Evolutionary conservation across 179 eudicot genomes (phyloP).

Genomic region (Gypsophila paniculata): DNA sequence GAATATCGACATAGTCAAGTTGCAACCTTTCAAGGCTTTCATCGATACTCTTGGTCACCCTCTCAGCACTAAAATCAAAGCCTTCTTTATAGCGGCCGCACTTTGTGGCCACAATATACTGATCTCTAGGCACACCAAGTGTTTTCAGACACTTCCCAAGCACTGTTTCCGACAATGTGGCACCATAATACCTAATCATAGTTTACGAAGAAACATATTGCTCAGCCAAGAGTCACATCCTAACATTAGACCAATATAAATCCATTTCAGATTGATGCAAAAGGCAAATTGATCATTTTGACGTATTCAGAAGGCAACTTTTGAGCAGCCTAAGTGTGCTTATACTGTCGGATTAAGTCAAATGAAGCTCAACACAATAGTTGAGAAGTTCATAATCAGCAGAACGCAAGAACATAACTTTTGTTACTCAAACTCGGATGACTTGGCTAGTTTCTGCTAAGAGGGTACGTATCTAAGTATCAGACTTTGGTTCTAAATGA

Average conservation of each 20-base stretch:
- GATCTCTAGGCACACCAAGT: slow-evolving; percentile 64
- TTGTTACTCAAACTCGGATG: too few species aligned
- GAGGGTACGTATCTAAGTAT: too few species aligned
- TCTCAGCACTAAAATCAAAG: slow-evolving; percentile 91
- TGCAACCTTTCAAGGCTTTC: slow-evolving; percentile 93
- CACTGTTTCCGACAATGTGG: slow-evolving; percentile 79
- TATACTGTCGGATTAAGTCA: neutral
- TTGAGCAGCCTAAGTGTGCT: neutral
- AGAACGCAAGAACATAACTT: neutral
- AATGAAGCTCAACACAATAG: neutral
- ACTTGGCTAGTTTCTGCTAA: too few species aligned
- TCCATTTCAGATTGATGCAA: too few species aligned
- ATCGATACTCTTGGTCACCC: slow-evolving; percentile 87
- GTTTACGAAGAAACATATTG: neutral
- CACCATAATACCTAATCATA: slow-evolving; percentile 74
- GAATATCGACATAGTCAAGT: slow-evolving; percentile 88
- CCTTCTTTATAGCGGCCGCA: slow-evolving; percentile 91
- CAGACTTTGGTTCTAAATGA: too few species aligned
- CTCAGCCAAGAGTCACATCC: neutral
- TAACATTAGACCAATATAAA: neutral
- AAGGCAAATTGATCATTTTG: neutral
- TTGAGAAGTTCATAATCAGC: neutral
- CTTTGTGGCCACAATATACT: slow-evolving; percentile 84
- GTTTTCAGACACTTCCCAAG: slow-evolving; percentile 80
- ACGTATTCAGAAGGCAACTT: neutral